Evolutionary conservation across 495 filamentous ascomycete species (phyloP), one percentile per base, ranked within the genome.

Genomic region (Lasiosphaeria miniovina): DNA sequence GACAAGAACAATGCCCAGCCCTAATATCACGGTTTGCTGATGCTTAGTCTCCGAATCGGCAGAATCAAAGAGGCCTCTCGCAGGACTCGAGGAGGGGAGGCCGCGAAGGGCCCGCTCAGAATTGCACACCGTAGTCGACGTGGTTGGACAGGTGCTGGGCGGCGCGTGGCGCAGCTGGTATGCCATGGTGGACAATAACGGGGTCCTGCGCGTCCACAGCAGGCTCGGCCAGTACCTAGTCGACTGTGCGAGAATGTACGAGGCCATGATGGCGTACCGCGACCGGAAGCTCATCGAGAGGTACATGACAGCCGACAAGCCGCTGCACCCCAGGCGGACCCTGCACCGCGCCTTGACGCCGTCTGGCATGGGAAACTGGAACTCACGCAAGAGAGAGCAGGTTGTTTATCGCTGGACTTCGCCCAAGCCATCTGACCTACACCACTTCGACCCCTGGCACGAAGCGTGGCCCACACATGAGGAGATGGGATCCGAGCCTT

Each of bases 311-410:
- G 71, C 67, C 3, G 76, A 79, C 0, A 75, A 79, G 1, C 82
- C 82, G 0, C 67, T 89, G 0, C 86, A 88, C 67, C 78, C 86
- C 11, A 80, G 86, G 12, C 75, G 85, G 36, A 88, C 86, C 4
- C 71, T 89, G 6, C 84, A 88, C 61, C 85, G 38, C 38, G 38
- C 38, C 7, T 41, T 41, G 88, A 61, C 2, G 82, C 84, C 54
- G 87, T 84, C 0, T 69, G 78, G 14, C 38, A 14, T 14, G 38
- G 14, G 38, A 41, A 41, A 14, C 38, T 1, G 38, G 14, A 14
- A 1, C 53, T 70, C 71, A n/a, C 79, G 86, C 7, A 86, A 89
- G 55, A 63, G 78, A 52, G 85, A 88, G 51, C 87, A 89, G 66
- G 86, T 88, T 8, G 82, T 90, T 2, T 88, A 83, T 61, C 77